Percentiles rank a stretch among this genome's conserved stretches.
These are phyloP conservation scores for Saprolegnia diclina DNA, from an alignment of 352 stramenopile species.

Conservation along the genomic window DNA sequence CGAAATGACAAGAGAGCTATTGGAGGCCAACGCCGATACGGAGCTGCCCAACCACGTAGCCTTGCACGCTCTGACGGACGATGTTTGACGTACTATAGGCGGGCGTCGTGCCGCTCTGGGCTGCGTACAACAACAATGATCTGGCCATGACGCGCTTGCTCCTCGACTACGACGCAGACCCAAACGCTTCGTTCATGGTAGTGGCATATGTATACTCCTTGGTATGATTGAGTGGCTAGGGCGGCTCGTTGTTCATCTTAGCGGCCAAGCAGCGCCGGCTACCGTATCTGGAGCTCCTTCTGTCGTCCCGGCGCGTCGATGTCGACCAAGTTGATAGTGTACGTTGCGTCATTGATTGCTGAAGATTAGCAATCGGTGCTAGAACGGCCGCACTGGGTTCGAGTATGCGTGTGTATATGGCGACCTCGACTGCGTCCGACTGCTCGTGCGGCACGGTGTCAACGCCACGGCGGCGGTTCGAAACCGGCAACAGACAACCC, in stretches of 20 bases:
- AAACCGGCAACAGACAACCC: background rate
- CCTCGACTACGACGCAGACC: background rate
- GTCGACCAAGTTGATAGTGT: slow-evolving; percentile 1
- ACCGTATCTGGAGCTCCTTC: background rate
- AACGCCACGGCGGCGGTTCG: background rate
- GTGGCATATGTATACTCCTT: background rate
- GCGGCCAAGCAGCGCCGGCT: slow-evolving; percentile 1
- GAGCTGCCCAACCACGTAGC: background rate
- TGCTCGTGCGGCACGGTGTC: background rate
- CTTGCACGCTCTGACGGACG: background rate
- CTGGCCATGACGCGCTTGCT: background rate
- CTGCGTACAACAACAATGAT: background rate
- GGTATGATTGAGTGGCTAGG: background rate
- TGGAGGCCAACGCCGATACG: background rate
- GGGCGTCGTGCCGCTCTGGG: slow-evolving; percentile 9
- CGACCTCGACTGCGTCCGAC: background rate
- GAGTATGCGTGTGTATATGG: slow-evolving; percentile 1
- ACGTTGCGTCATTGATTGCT: background rate
- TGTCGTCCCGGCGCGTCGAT: background rate
- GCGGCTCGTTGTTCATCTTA: background rate
- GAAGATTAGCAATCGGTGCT: background rate
- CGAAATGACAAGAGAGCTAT: background rate
- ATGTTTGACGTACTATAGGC: background rate
- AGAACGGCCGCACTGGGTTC: slow-evolving; percentile 5
- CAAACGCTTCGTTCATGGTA: slow-evolving; percentile 1